A percentile compares a stretch with the other conserved stretches of the same genome.
Conservation (phyloP, 169 alveolate species). For the Eimeria tenella region DNA sequence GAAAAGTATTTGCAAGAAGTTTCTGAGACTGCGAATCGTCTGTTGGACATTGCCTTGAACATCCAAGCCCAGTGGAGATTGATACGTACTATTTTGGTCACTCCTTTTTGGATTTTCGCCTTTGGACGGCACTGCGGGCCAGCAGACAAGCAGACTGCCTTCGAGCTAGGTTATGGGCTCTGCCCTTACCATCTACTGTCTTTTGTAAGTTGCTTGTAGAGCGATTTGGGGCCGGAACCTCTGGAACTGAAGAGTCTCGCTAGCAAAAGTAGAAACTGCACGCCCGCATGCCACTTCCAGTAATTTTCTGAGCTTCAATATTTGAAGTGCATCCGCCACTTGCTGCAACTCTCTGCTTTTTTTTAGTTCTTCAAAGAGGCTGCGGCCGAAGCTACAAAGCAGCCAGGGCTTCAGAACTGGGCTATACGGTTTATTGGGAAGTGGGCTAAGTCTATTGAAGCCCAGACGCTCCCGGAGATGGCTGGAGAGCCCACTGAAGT, state of each 20-base stretch:
- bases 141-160: conserved; percentile 35
- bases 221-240: too few relatives aligned
- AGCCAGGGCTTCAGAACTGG: conserved; percentile 23
- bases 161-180: conserved; percentile 43
- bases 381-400: background rate
- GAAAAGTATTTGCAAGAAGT: conserved; percentile 15
- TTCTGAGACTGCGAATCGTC: background rate
- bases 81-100: conserved; percentile 37
- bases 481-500: conserved; percentile 38
- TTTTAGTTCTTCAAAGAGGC: conserved; percentile 42
- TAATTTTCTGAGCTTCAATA: background rate
- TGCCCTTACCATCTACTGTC: conserved; percentile 30
- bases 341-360: background rate
- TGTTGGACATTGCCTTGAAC: conserved; percentile 8
- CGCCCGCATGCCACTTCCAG: background rate
- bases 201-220: background rate
- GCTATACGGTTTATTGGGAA: conserved; percentile 30
- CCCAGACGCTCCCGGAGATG: conserved; percentile 23
- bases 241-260: too few relatives aligned
- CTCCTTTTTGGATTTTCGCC: conserved; percentile 38
- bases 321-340: background rate
- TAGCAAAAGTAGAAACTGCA: too few relatives aligned
- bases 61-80: conserved; percentile 9
- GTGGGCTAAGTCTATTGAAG: conserved; percentile 5
- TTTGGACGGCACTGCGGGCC: conserved; percentile 62